Evolutionary conservation across 1,284 basidiomycete species (phyloP).

Genomic region (Boletus mariae): DNA sequence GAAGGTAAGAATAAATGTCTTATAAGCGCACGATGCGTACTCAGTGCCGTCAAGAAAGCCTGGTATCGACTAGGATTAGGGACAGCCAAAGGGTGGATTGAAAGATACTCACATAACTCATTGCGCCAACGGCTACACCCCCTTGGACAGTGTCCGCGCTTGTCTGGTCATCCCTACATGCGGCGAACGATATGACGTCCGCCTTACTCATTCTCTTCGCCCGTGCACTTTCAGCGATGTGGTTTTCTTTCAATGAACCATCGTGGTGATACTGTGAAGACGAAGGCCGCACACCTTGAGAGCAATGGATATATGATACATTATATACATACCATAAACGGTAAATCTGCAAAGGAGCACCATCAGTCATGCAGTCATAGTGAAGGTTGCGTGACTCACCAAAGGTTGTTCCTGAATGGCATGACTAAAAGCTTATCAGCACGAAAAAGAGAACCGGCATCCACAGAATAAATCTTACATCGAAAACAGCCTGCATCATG

Average conservation of each 20-base stretch:
- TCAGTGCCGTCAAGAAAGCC: slow-evolving; percentile 68
- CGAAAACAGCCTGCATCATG: slow-evolving; percentile 57
- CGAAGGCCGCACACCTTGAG: background rate
- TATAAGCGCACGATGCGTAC: slow-evolving; percentile 30
- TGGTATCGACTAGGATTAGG: slow-evolving; percentile 24
- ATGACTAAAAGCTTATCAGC: slow-evolving; percentile 20
- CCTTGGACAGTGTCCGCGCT: slow-evolving; percentile 53
- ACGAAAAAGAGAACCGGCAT: background rate
- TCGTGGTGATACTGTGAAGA: slow-evolving; percentile 54
- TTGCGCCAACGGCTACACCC: slow-evolving; percentile 63
- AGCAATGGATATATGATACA: background rate
- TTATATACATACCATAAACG: slow-evolving; percentile 48
- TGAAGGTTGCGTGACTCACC: slow-evolving; percentile 11
- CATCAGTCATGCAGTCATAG: background rate
- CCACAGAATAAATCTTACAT: slow-evolving; percentile 42
- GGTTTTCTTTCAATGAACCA: slow-evolving; percentile 51
- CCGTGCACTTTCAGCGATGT: slow-evolving; percentile 39
- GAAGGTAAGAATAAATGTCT: slow-evolving; percentile 2
- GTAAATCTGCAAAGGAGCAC: slow-evolving; percentile 44
- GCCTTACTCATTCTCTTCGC: slow-evolving; percentile 38
- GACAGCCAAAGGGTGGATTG: background rate
- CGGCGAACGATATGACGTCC: slow-evolving; percentile 65
- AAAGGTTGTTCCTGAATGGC: slow-evolving; percentile 27
- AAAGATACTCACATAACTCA: slow-evolving; percentile 53
- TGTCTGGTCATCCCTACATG: slow-evolving; percentile 78